Percentiles rank a stretch among this genome's conserved stretches.
These are phyloP conservation scores for Candida sp. DNA, from an alignment of 1,139 yeast genomes.

Conservation along the genomic window DNA sequence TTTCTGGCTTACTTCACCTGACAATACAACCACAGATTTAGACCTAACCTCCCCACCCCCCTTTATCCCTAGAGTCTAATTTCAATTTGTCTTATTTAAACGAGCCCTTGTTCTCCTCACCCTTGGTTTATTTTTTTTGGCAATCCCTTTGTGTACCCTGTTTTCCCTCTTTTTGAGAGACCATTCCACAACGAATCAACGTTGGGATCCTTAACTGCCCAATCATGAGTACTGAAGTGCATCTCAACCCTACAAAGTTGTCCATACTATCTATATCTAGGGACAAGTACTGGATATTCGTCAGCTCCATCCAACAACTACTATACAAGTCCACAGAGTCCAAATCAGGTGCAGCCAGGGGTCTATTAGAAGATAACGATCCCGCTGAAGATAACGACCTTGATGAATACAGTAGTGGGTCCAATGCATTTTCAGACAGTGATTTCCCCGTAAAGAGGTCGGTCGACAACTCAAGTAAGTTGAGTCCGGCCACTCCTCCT, in stretches of 20 bases:
- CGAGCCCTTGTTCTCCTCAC: background rate
- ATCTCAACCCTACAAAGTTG: constrained; percentile 46
- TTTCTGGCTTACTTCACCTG: too few relatives aligned
- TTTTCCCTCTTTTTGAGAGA: background rate
- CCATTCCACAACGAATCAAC: background rate
- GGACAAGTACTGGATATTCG: constrained; percentile 53
- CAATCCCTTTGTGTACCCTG: background rate
- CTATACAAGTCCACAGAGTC: constrained; percentile 28
- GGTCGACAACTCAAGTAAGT: constrained; percentile 28
- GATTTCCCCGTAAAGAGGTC: constrained; percentile 15
- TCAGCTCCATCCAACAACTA: constrained; percentile 48
- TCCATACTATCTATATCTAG: constrained; percentile 54
- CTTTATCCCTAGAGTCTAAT: background rate
- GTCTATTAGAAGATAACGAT: constrained; percentile 19
- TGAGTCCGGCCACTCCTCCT: constrained; percentile 6
- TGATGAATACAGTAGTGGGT: constrained; percentile 16
- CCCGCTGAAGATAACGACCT: constrained; percentile 17
- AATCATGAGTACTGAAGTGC: constrained; percentile 41
- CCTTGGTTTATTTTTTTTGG: background rate
- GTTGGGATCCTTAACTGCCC: background rate
- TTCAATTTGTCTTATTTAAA: background rate
- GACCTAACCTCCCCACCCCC: background rate
- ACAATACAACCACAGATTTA: too few relatives aligned
- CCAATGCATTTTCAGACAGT: constrained; percentile 14
- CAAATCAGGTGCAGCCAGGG: constrained; percentile 9